These are phyloP conservation scores for Staphylotrichum longicolle DNA, from an alignment of 495 filamentous ascomycete genomes.

Conservation along the genomic window DNA sequence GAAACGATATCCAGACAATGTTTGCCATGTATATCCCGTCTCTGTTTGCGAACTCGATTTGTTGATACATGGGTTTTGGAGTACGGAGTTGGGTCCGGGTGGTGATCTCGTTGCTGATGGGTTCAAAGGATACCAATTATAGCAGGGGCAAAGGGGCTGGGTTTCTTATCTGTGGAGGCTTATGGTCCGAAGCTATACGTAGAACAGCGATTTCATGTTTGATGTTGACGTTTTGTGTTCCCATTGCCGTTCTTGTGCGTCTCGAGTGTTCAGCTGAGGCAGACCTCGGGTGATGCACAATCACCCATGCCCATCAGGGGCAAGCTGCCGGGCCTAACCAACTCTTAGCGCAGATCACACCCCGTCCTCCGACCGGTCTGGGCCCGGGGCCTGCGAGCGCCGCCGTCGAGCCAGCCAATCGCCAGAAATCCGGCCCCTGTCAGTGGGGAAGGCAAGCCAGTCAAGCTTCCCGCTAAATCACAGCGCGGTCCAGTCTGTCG, in stretches of 20 bases:
- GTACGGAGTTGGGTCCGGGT: slow-evolving; percentile 7
- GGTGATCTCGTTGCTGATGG: neutral
- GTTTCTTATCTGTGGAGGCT: neutral
- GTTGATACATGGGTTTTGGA: neutral
- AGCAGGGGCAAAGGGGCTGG: neutral
- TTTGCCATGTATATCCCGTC: slow-evolving; percentile 12
- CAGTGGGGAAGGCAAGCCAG: neutral
- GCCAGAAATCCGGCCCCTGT: neutral
- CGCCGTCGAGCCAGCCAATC: slow-evolving; percentile 4
- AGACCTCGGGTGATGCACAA: no score
- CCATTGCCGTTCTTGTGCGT: no score
- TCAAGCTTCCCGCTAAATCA: slow-evolving; percentile 21
- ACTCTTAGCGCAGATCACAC: no score
- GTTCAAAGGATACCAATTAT: slow-evolving; percentile 18
- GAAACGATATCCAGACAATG: slow-evolving; percentile 5
- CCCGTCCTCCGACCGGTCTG: slow-evolving; percentile 11
- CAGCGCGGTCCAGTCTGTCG: slow-evolving; percentile 15
- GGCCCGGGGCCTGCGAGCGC: neutral
- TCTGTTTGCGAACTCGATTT: neutral
- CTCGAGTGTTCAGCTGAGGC: no score
- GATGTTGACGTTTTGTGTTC: no score
- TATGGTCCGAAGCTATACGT: no score
- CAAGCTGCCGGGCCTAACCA: no score
- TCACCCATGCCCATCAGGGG: no score
- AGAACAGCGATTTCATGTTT: neutral